These are phyloP conservation scores for Phytopythium kandeliae DNA, from an alignment of 352 stramenopile genomes.

Conservation along the genomic window DNA sequence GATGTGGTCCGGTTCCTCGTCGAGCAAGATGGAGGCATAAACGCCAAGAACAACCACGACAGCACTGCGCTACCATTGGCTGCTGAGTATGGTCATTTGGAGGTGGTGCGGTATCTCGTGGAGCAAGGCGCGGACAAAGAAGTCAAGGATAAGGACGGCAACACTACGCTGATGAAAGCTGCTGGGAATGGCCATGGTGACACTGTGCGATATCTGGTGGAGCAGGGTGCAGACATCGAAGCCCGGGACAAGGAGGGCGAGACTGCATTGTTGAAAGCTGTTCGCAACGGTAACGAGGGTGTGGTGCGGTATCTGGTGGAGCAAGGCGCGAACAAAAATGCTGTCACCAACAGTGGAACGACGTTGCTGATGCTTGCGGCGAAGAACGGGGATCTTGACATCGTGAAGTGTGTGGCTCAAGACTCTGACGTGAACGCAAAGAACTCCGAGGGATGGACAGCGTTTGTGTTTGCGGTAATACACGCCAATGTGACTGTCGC, in stretches of 20 bases:
- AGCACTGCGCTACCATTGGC: background rate
- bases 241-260: slow-evolving; percentile 6
- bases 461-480: too few relatives aligned
- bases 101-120: background rate
- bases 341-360: too few relatives aligned
- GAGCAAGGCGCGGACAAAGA: too few relatives aligned
- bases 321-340: slow-evolving; percentile 7
- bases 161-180: background rate
- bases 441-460: too few relatives aligned
- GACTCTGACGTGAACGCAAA: too few relatives aligned
- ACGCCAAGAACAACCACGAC: background rate
- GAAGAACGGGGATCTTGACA: too few relatives aligned
- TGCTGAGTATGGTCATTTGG: background rate
- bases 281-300: background rate
- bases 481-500: too few relatives aligned
- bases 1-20: background rate
- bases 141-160: background rate
- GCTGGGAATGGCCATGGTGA: background rate
- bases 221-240: too few relatives aligned
- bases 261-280: slow-evolving; percentile 8
- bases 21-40: background rate
- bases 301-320: slow-evolving; percentile 14
- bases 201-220: background rate
- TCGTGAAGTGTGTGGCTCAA: too few relatives aligned
- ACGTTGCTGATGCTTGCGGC: too few relatives aligned